Evolutionary conservation across 352 stramenopile genomes (phyloP).

Genomic region (Discostella stelligera): DNA sequence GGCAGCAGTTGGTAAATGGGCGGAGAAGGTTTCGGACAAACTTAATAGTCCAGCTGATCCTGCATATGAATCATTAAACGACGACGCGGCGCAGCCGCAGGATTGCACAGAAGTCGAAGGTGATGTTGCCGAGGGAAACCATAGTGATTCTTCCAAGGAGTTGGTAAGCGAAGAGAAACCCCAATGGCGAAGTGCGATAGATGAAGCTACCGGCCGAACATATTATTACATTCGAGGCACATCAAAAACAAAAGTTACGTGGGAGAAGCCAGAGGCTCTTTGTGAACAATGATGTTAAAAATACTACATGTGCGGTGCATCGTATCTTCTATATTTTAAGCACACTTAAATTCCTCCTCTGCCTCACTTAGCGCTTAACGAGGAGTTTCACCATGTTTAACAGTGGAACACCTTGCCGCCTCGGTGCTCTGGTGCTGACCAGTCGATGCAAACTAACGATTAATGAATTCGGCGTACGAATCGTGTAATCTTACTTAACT

Average conservation of each 20-base stretch:
- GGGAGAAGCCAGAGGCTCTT: constrained; percentile 34
- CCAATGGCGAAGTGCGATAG: constrained; percentile 46
- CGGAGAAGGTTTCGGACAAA: constrained; percentile 36
- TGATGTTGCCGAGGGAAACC: too few relatives aligned
- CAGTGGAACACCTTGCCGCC: neutral
- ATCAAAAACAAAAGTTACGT: constrained; percentile 37
- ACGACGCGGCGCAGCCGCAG: constrained; percentile 9
- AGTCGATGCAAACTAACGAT: neutral
- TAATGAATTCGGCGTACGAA: neutral
- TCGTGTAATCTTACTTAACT: neutral
- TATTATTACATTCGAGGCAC: constrained; percentile 51
- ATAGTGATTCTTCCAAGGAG: neutral
- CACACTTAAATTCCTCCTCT: neutral
- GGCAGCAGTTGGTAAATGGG: constrained; percentile 32
- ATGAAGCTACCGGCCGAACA: constrained; percentile 35
- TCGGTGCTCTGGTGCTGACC: neutral
- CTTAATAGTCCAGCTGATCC: constrained; percentile 25
- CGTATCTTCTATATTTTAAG: neutral
- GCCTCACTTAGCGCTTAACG: neutral
- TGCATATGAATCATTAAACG: constrained; percentile 33
- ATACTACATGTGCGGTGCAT: neutral
- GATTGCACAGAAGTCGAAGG: constrained; percentile 1
- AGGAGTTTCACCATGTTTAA: neutral
- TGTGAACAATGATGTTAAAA: neutral
- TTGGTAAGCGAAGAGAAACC: constrained; percentile 11